Percentiles rank a stretch among this genome's conserved stretches.
Evolutionary conservation across 306 rosid species (phyloP).

Genomic region (Senna siamea): DNA sequence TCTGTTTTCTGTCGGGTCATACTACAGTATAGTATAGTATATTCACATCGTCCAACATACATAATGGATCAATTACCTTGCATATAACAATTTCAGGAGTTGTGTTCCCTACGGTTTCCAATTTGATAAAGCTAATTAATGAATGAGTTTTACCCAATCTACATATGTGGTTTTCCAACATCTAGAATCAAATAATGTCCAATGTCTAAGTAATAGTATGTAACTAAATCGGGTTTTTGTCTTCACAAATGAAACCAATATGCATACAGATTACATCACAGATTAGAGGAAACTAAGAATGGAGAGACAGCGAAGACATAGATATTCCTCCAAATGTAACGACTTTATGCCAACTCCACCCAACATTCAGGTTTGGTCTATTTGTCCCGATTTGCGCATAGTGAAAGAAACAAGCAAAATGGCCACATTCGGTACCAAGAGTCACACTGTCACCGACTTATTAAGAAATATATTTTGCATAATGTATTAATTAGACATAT

Average conservation of each 20-base stretch:
- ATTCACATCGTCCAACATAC: not conserved
- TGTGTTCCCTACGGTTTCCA: not conserved
- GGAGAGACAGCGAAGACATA: constrained; percentile 14
- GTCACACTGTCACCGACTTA: not conserved
- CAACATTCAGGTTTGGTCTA: constrained; percentile 2
- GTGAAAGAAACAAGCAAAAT: not conserved
- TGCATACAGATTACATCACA: not conserved
- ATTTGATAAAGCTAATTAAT: not conserved
- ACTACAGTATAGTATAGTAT: not conserved
- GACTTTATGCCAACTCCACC: constrained; percentile 42
- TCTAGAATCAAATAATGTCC: not conserved
- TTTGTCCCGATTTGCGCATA: constrained; percentile 2
- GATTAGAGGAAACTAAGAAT: constrained; percentile 7
- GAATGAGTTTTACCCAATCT: not conserved
- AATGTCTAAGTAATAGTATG: not conserved
- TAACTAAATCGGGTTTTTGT: not conserved
- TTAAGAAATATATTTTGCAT: not conserved
- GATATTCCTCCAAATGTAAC: constrained; percentile 37
- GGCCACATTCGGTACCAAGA: not conserved
- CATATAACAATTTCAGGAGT: not conserved
- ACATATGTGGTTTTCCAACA: not conserved
- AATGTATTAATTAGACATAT: no score
- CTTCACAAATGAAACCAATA: not conserved
- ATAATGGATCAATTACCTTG: not conserved
- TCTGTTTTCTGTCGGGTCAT: constrained; percentile 6